Conservation (phyloP, 1,284 basidiomycete genomes). For the Pascua sp. region DNA sequence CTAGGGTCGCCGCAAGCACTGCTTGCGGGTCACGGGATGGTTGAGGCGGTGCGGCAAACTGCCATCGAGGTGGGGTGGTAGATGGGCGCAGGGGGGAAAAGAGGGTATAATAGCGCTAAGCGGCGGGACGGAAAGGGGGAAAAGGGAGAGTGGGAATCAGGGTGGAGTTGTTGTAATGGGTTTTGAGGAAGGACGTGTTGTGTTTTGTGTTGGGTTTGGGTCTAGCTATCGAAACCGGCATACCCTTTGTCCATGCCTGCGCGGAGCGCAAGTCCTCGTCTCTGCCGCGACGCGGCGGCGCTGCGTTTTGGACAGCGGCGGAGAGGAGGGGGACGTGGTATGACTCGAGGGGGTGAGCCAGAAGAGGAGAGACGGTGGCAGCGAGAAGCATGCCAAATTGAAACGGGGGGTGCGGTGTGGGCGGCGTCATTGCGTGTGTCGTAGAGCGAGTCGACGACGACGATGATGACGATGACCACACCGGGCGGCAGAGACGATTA, state of each 20-base stretch:
- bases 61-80: slow-evolving; percentile 3
- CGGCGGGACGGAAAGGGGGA: not conserved
- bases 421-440: not conserved
- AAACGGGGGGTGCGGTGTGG: slow-evolving; percentile 9
- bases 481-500: slow-evolving; percentile 16
- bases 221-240: slow-evolving; percentile 44
- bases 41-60: slow-evolving; percentile 46
- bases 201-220: slow-evolving; percentile 3
- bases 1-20: slow-evolving; percentile 36
- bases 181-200: slow-evolving; percentile 2
- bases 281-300: slow-evolving; percentile 44
- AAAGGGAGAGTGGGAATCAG: slow-evolving; percentile 7
- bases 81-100: slow-evolving; percentile 5
- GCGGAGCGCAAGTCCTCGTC: slow-evolving; percentile 39
- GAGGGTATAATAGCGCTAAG: not conserved
- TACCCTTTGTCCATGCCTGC: slow-evolving; percentile 44
- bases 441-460: not conserved
- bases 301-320: slow-evolving; percentile 42
- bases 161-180: slow-evolving; percentile 8
- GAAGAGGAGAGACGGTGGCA: slow-evolving; percentile 23
- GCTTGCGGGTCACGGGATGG: slow-evolving; percentile 45
- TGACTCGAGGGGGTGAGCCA: slow-evolving; percentile 37
- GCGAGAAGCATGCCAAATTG: slow-evolving; percentile 41
- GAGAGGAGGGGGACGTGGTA: slow-evolving; percentile 34
- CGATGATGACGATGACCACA: slow-evolving; percentile 2